Evolutionary conservation across 345 rosid species (phyloP).

Genomic region (Eucalyptus grandis): DNA sequence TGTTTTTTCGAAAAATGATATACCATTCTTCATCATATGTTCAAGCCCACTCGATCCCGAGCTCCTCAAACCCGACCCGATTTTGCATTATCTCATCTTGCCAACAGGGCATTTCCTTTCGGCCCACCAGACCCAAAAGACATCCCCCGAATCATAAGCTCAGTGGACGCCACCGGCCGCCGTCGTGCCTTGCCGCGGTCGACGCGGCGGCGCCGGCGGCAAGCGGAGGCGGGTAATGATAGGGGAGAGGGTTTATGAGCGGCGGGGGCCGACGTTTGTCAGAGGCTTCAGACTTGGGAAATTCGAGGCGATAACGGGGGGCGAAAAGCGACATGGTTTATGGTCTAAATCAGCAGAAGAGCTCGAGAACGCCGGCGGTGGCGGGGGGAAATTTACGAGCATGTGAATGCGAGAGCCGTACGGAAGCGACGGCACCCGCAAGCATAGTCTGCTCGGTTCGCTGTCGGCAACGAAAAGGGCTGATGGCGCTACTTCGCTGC

Average conservation of each 20-base stretch:
- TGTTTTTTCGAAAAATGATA: too few species aligned
- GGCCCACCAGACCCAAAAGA: accelerated
- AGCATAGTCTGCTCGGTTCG: constrained; percentile 10
- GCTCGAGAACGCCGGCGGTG: not conserved
- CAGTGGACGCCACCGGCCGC: accelerated
- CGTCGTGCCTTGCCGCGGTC: not conserved
- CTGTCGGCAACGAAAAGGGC: constrained; percentile 42
- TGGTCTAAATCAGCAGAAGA: not conserved
- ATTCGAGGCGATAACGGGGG: accelerated
- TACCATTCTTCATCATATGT: too few species aligned
- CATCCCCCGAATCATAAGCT: too few species aligned
- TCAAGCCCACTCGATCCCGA: too few species aligned
- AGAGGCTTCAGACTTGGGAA: not conserved
- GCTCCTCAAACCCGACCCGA: too few species aligned
- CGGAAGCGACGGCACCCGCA: constrained; percentile 1
- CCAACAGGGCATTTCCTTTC: too few species aligned
- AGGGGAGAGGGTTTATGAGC: too few species aligned
- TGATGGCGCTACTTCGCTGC: constrained; percentile 13
- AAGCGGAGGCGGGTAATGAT: too few species aligned
- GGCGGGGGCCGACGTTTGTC: accelerated
- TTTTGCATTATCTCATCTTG: too few species aligned
- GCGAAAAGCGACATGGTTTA: accelerated
- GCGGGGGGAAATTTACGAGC: constrained; percentile 1
- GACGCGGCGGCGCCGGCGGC: too few species aligned
- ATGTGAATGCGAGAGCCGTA: constrained; percentile 14